Evolutionary conservation across 75 land plant species (phyloP).

Genomic region (Pinus albicaulis): DNA sequence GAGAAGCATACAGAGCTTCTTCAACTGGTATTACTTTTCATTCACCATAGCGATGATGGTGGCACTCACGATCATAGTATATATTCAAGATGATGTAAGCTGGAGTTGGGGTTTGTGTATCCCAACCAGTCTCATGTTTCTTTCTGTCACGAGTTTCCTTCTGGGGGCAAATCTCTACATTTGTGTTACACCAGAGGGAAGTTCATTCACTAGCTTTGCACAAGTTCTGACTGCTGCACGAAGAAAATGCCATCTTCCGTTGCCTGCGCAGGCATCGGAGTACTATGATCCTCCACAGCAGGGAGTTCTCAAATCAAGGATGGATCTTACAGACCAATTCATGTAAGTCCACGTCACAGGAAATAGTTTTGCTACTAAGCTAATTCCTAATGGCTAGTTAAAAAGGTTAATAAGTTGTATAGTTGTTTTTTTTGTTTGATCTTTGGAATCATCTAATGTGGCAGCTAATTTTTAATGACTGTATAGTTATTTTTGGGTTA

Average conservation of each 20-base stretch:
- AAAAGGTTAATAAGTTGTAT: too few relatives aligned
- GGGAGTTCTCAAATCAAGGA: conserved; percentile 11
- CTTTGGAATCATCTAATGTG: too few relatives aligned
- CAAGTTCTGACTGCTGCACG: conserved; percentile 59
- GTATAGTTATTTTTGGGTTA: too few relatives aligned
- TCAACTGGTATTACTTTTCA: conserved; percentile 60
- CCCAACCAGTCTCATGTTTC: conserved; percentile 37
- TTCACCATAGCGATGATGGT: conserved; percentile 46
- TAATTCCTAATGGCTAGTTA: too few relatives aligned
- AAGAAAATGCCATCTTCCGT: conserved; percentile 31
- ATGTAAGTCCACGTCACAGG: conserved; percentile 27
- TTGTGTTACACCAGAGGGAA: conserved; percentile 54
- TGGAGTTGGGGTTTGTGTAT: conserved; percentile 67
- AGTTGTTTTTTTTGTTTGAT: too few relatives aligned
- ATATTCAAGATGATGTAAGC: conserved; percentile 49
- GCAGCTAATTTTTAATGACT: too few relatives aligned
- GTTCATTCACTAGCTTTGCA: conserved; percentile 43
- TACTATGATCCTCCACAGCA: conserved; percentile 38
- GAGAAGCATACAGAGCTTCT: conserved; percentile 21
- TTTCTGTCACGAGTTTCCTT: conserved; percentile 43
- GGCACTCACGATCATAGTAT: conserved; percentile 47
- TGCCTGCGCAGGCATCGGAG: conserved; percentile 8
- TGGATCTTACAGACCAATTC: conserved; percentile 38
- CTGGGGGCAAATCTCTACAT: conserved; percentile 47
- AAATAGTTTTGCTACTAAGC: too few relatives aligned